Conservation (phyloP, 176 grass and related monocot genomes). For the Olyra latifolia region DNA sequence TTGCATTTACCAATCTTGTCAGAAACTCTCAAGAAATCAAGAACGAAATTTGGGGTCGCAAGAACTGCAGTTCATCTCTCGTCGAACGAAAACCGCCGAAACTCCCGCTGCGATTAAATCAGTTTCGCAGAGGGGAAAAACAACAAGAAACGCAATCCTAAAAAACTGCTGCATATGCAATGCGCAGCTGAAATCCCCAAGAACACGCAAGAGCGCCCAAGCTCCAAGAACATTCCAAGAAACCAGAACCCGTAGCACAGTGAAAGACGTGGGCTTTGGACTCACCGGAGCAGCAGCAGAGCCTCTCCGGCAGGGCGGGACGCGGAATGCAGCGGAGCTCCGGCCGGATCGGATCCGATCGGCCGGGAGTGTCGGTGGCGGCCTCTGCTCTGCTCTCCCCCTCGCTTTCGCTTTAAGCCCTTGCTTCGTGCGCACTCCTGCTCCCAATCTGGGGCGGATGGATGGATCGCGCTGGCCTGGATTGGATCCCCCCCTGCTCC, state of each 20-base stretch:
- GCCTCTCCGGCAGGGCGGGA: neutral
- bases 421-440: slow-evolving; percentile 23
- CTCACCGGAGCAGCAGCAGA: neutral
- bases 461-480: neutral
- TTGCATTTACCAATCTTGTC: neutral
- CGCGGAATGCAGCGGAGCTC: neutral
- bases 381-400: neutral
- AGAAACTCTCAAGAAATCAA: neutral
- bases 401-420: neutral
- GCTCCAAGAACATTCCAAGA: neutral
- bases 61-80: neutral
- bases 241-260: neutral
- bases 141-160: neutral
- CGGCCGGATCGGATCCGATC: slow-evolving; percentile 12
- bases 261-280: too few relatives aligned
- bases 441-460: slow-evolving; percentile 20
- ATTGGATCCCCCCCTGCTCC: neutral
- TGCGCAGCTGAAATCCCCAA: neutral
- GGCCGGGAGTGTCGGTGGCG: neutral
- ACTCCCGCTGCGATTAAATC: neutral
- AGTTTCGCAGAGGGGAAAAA: too few relatives aligned
- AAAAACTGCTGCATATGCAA: neutral
- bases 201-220: neutral
- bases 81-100: neutral
- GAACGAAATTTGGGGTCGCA: neutral